A percentile compares a stretch with the other conserved stretches of the same genome.
phyloP scores from a whole-genome alignment of 768 basidiomycete genomes.

The Hebeloma cylindrosporum region DNA sequence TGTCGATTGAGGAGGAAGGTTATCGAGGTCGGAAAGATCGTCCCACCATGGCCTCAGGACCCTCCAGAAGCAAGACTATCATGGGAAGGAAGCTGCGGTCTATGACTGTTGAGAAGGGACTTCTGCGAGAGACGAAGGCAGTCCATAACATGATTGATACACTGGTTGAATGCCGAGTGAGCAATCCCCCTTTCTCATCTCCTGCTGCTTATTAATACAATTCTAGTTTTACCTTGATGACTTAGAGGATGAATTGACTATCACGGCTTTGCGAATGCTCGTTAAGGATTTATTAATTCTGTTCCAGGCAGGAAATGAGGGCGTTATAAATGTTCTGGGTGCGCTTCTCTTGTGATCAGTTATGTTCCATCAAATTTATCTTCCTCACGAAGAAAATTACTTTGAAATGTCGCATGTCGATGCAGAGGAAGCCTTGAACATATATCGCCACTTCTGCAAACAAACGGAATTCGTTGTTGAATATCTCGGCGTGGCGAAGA shows the following conservation, averaged over 20 bases:
- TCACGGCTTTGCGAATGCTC: constrained; percentile 86
- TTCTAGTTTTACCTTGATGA: constrained; percentile 92
- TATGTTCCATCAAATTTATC: constrained; percentile 24
- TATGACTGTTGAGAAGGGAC: constrained; percentile 95
- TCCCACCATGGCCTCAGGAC: constrained; percentile 33
- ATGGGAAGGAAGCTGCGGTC: constrained; percentile 81
- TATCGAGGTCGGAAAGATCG: constrained; percentile 33
- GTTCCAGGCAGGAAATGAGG: constrained; percentile 96
- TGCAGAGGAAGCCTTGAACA: constrained; percentile 75
- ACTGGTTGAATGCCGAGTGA: constrained; percentile 82
- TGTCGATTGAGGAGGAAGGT: constrained; percentile 60
- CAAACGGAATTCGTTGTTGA: constrained; percentile 94
- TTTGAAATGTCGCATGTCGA: constrained; percentile 98
- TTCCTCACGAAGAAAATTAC: constrained; percentile 74
- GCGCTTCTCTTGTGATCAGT: constrained; percentile 26
- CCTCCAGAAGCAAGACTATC: constrained; percentile 71
- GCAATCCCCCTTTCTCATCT: constrained; percentile 25
- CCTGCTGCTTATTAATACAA: not conserved
- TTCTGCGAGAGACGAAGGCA: constrained; percentile 86
- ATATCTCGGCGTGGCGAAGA: constrained; percentile 88
- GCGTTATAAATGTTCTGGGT: constrained; percentile 81
- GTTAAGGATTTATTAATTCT: constrained; percentile 95
- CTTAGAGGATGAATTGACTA: constrained; percentile 87
- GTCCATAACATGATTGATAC: constrained; percentile 91
- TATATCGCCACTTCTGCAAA: constrained; percentile 93